Conservation (phyloP, 2,329 filamentous ascomycete genomes). For the Aspergillus jensenii region DNA sequence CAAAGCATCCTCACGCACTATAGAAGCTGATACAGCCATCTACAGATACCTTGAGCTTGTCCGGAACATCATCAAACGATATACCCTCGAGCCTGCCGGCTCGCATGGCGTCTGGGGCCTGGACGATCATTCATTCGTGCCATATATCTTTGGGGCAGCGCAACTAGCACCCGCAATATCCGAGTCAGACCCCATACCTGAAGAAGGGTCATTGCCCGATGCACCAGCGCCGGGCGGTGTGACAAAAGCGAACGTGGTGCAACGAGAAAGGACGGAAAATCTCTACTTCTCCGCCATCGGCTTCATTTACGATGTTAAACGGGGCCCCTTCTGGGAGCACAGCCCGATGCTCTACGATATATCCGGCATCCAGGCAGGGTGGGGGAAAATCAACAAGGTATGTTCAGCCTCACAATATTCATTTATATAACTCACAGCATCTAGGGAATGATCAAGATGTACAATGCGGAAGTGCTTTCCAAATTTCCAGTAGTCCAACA, state of each 20-base stretch:
- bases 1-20: too few relatives aligned
- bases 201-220: conserved; percentile 72
- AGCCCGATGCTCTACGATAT: conserved; percentile 94
- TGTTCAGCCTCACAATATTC: not conserved
- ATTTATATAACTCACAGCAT: conserved; percentile 4
- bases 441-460: conserved; percentile 98
- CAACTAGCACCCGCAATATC: conserved; percentile 78
- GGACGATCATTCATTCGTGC: conserved; percentile 93
- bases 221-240: conserved; percentile 73
- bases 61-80: conserved; percentile 80
- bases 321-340: conserved; percentile 94
- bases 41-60: conserved; percentile 75
- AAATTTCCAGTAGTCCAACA: conserved; percentile 99
- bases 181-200: conserved; percentile 63
- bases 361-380: conserved; percentile 85
- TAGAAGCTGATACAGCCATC: not conserved
- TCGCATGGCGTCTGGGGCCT: conserved; percentile 98
- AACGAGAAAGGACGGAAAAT: conserved; percentile 65
- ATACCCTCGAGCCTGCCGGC: conserved; percentile 91
- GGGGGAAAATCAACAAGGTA: conserved; percentile 96
- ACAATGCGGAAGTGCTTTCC: conserved; percentile 89
- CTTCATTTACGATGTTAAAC: conserved; percentile 97
- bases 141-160: conserved; percentile 93
- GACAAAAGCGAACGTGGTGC: conserved; percentile 62
- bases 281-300: conserved; percentile 95